phyloP scores from a whole-genome alignment of 2,329 filamentous ascomycete species.

The Diaporthe eres region DNA sequence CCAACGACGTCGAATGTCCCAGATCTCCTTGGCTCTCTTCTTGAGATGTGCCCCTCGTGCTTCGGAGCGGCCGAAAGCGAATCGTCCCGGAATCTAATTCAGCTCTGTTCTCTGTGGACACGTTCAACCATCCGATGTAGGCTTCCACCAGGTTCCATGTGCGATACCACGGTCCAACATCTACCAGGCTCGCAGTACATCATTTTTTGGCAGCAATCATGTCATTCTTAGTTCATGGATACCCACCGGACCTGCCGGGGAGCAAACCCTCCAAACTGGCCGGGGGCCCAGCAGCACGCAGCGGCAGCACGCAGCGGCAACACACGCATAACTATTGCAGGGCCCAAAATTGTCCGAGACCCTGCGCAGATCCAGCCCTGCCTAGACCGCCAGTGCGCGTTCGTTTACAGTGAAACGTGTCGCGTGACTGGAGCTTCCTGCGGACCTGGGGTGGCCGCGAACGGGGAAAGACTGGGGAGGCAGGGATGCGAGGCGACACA shows the following conservation, averaged over 20 bases:
- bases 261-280: background rate
- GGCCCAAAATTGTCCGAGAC: conserved; percentile 17
- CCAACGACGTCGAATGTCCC: background rate
- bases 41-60: background rate
- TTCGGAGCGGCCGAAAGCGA: conserved; percentile 2
- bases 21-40: background rate
- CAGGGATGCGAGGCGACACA: background rate
- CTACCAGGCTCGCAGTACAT: background rate
- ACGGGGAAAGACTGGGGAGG: background rate
- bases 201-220: background rate
- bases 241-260: background rate
- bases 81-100: background rate
- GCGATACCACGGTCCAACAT: background rate
- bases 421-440: conserved; percentile 33
- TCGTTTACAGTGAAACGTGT: conserved; percentile 27
- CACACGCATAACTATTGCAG: conserved; percentile 4
- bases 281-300: background rate
- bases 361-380: conserved; percentile 19
- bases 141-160: conserved; percentile 5
- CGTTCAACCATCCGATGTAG: background rate
- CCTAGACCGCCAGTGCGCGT: background rate
- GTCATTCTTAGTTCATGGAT: background rate
- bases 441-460: conserved; percentile 11
- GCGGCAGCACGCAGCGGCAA: conserved; percentile 15
- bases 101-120: background rate